These are phyloP conservation scores for Fistulina hepatica DNA, from an alignment of 1,284 basidiomycete species.

Conservation along the genomic window DNA sequence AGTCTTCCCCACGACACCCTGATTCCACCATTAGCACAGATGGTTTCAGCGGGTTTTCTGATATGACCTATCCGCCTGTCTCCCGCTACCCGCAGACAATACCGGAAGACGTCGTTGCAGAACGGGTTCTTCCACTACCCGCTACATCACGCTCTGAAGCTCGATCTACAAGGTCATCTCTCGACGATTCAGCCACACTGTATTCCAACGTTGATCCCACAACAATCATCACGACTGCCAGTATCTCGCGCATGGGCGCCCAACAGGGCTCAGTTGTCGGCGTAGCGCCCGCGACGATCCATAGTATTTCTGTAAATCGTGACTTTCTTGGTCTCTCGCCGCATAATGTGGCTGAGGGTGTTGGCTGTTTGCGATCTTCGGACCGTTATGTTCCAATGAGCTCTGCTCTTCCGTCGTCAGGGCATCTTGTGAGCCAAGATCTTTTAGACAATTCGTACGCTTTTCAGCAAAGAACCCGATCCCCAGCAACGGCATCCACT, in stretches of 20 bases:
- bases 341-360: neutral
- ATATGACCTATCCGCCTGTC: conserved; percentile 41
- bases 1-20: conserved; percentile 12
- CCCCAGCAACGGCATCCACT: conserved; percentile 27
- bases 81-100: conserved; percentile 6
- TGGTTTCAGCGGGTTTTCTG: conserved; percentile 36
- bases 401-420: neutral
- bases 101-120: conserved; percentile 1
- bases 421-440: too few species aligned
- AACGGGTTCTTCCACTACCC: conserved; percentile 3
- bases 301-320: conserved; percentile 11
- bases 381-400: neutral
- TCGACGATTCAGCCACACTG: conserved; percentile 23
- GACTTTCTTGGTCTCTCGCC: neutral
- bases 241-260: conserved; percentile 15
- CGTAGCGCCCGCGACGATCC: conserved; percentile 22
- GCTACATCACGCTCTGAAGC: conserved; percentile 17
- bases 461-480: conserved; percentile 6
- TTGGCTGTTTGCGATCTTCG: neutral
- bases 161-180: conserved; percentile 23
- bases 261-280: conserved; percentile 22
- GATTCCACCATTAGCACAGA: conserved; percentile 22
- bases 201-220: conserved; percentile 19
- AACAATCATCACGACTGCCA: conserved; percentile 21
- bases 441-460: too few species aligned